phyloP scores from a whole-genome alignment of 352 stramenopile genomes.

The Globisporangium solare region DNA sequence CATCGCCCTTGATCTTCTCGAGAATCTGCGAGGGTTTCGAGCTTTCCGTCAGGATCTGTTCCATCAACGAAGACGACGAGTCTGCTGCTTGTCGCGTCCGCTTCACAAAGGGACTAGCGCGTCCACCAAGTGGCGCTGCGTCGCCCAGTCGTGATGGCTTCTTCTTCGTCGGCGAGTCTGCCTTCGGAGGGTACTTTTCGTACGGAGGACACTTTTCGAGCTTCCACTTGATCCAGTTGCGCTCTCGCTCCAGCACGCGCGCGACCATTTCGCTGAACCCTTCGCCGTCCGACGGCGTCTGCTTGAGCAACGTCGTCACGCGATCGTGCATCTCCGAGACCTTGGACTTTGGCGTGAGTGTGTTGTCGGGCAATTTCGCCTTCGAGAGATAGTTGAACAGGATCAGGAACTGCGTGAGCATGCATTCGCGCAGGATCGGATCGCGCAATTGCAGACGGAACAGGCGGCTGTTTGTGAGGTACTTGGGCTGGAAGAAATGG shows the following conservation, averaged over 20 bases:
- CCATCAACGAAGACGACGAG: constrained; percentile 46
- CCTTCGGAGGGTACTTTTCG: constrained; percentile 39
- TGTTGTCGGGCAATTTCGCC: constrained; percentile 41
- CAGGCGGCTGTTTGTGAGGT: constrained; percentile 89
- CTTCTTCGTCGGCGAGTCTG: constrained; percentile 20
- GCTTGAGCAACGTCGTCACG: constrained; percentile 71
- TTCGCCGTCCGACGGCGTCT: constrained; percentile 84
- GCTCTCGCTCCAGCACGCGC: constrained; percentile 81
- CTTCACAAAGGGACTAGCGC: constrained; percentile 15
- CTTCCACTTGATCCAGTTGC: constrained; percentile 91
- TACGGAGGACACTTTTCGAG: constrained; percentile 81
- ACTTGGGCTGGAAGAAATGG: constrained; percentile 91
- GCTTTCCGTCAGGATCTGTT: constrained; percentile 77
- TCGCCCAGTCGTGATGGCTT: constrained; percentile 38
- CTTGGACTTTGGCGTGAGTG: constrained; percentile 51
- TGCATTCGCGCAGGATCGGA: constrained; percentile 84
- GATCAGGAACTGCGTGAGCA: constrained; percentile 86
- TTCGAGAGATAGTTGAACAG: constrained; percentile 72
- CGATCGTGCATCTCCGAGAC: constrained; percentile 62
- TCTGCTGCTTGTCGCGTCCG: constrained; percentile 10
- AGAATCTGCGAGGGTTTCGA: constrained; percentile 71
- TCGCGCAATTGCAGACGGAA: constrained; percentile 89
- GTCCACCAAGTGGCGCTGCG: constrained; percentile 17
- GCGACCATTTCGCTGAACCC: constrained; percentile 87
- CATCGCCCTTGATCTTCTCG: constrained; percentile 67